Conservation (phyloP, 345 rosid genomes). For the Garcia nutans region DNA sequence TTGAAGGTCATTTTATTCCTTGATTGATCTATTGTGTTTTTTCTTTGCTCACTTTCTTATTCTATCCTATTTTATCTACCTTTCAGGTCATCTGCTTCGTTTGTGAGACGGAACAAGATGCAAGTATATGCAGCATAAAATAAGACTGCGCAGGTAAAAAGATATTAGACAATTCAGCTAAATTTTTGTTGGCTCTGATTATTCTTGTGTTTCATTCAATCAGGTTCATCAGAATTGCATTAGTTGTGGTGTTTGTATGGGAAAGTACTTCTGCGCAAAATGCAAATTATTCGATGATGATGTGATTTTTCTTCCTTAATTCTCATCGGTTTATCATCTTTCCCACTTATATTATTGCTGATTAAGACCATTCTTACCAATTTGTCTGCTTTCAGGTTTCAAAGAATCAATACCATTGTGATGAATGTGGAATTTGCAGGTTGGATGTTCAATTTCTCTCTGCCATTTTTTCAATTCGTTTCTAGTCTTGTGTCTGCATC, state of each 20-base stretch:
- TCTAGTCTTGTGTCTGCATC: not conserved
- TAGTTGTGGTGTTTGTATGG: conserved; percentile 70
- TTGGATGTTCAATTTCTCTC: conserved; percentile 6
- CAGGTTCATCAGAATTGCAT: conserved; percentile 60
- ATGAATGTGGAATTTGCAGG: conserved; percentile 68
- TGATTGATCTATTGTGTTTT: not conserved
- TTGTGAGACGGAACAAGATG: conserved; percentile 67
- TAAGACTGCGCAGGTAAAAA: not conserved
- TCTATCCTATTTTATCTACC: not conserved
- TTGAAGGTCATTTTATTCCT: not conserved
- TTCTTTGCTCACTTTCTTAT: not conserved
- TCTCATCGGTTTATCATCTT: not conserved
- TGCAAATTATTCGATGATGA: conserved; percentile 79
- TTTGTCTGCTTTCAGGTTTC: conserved; percentile 38
- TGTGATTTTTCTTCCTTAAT: conserved; percentile 32
- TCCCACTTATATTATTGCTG: not conserved
- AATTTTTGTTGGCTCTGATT: not conserved
- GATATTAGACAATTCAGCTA: not conserved
- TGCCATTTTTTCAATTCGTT: not conserved
- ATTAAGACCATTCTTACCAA: not conserved
- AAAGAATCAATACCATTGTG: conserved; percentile 63
- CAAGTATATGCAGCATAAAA: conserved; percentile 29
- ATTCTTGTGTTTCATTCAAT: not conserved
- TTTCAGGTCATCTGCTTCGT: conserved; percentile 65
- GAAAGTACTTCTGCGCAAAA: conserved; percentile 59